Conservation (phyloP, 176 grass and related monocot species). For the Zoysia japonica region DNA sequence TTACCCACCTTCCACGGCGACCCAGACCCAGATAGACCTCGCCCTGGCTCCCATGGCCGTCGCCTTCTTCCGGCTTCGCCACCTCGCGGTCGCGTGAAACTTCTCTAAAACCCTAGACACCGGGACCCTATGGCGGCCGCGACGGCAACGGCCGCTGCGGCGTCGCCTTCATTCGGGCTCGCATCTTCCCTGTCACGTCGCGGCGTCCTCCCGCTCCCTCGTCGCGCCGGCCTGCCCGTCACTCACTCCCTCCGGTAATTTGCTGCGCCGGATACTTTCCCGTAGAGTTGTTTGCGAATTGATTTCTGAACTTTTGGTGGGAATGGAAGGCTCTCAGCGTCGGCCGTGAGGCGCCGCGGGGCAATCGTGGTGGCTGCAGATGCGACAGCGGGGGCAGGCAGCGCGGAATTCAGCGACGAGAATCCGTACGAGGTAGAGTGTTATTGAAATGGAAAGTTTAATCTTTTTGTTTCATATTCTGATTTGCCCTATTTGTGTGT, state of each 20-base stretch:
- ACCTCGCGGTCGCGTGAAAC: conserved; percentile 32
- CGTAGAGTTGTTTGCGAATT: background rate
- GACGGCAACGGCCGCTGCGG: conserved; percentile 25
- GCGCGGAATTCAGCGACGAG: conserved; percentile 57
- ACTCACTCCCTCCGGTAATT: conserved; percentile 43
- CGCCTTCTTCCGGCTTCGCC: conserved; percentile 20
- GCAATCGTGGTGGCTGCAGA: conserved; percentile 40
- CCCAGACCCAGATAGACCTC: conserved; percentile 53
- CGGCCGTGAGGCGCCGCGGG: conserved; percentile 36
- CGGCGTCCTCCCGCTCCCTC: conserved; percentile 29
- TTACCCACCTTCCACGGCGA: conserved; percentile 32
- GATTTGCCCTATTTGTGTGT: conserved; percentile 20
- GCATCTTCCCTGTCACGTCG: conserved; percentile 15
- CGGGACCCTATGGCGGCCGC: conserved; percentile 35
- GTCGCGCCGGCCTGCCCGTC: conserved; percentile 18
- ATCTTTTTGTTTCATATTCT: background rate
- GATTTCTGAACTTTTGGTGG: conserved; percentile 23
- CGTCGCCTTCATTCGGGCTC: conserved; percentile 18
- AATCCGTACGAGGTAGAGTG: conserved; percentile 77
- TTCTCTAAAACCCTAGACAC: conserved; percentile 40
- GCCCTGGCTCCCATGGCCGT: conserved; percentile 43
- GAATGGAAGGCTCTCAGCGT: conserved; percentile 39
- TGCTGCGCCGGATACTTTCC: background rate
- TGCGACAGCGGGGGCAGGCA: conserved; percentile 59
- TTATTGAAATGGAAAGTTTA: background rate